Percentiles rank a stretch among this genome's conserved stretches.
Evolutionary conservation across 352 stramenopile species (phyloP).

Genomic region (Phytophthora boehmeriae): DNA sequence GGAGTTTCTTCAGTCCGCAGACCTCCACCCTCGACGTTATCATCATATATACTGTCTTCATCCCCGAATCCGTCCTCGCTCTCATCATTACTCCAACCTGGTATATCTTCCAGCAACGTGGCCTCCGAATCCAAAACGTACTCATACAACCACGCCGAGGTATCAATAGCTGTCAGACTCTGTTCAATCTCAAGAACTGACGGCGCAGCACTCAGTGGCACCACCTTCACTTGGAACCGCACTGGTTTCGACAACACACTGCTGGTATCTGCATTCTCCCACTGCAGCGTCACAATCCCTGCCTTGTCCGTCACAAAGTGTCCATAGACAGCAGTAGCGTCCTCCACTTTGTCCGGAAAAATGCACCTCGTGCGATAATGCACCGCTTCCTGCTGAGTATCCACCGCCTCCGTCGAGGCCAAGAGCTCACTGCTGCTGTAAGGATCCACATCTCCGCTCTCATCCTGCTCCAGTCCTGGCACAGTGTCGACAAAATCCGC

Average conservation of each 20-base stretch:
- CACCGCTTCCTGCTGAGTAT: conserved; percentile 20
- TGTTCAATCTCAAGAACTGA: conserved; percentile 18
- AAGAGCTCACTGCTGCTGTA: conserved; percentile 23
- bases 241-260: conserved; percentile 56
- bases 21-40: conserved; percentile 6
- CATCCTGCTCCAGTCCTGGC: conserved; percentile 1
- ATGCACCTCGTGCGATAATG: conserved; percentile 40
- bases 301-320: conserved; percentile 26
- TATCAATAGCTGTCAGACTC: conserved; percentile 13
- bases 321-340: conserved; percentile 29
- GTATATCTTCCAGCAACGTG: conserved; percentile 23
- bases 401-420: neutral
- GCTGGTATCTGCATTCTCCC: conserved; percentile 47
- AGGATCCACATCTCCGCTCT: conserved; percentile 17
- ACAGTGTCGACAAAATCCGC: conserved; percentile 14
- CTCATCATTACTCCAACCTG: conserved; percentile 25
- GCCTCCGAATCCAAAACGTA: conserved; percentile 24
- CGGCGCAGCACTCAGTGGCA: conserved; percentile 14
- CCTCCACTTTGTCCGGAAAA: conserved; percentile 13
- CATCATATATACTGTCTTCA: conserved; percentile 9
- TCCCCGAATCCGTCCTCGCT: conserved; percentile 10
- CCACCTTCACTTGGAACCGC: conserved; percentile 33
- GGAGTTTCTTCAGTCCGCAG: conserved; percentile 7
- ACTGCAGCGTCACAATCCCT: conserved; percentile 42
- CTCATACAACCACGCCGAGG: conserved; percentile 24